Evolutionary conservation across 306 rosid genomes (phyloP).

Genomic region (Sicyos baderoa): DNA sequence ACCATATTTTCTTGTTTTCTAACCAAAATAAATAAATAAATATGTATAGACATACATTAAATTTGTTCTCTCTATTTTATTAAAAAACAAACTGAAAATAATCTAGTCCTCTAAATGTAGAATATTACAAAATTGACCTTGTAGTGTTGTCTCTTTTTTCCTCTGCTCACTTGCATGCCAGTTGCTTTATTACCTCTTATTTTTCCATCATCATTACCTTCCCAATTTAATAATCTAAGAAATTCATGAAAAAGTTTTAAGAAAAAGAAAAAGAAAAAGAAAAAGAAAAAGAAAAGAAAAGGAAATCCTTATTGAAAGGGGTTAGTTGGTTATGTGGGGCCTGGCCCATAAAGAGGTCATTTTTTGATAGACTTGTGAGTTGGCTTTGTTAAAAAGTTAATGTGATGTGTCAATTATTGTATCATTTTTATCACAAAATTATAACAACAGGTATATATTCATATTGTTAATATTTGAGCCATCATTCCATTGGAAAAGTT

Average conservation of each 20-base stretch:
- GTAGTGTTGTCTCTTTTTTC: neutral
- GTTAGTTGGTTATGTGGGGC: slow-evolving; percentile 1
- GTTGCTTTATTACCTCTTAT: neutral
- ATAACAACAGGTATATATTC: too few species aligned
- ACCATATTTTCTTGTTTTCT: too few species aligned
- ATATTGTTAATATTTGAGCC: neutral
- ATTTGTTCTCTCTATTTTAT: too few species aligned
- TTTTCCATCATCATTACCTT: slow-evolving; percentile 5
- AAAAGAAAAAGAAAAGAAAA: neutral
- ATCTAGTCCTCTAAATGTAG: too few species aligned
- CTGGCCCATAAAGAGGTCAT: neutral
- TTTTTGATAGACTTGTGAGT: neutral
- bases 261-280: too few species aligned
- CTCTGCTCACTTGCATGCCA: slow-evolving; percentile 16
- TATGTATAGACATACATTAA: too few species aligned
- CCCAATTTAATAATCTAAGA: neutral
- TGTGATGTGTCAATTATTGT: slow-evolving; percentile 5
- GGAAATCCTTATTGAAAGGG: neutral
- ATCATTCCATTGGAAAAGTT: slow-evolving; percentile 5
- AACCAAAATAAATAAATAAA: too few species aligned
- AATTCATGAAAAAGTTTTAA: neutral
- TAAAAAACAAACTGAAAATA: too few species aligned
- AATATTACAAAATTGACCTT: slow-evolving; percentile 1
- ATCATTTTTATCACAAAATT: neutral
- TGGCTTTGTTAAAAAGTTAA: slow-evolving; percentile 14